Conservation (phyloP, 805 yeast species). For the Suhomyces xylopsoci region DNA sequence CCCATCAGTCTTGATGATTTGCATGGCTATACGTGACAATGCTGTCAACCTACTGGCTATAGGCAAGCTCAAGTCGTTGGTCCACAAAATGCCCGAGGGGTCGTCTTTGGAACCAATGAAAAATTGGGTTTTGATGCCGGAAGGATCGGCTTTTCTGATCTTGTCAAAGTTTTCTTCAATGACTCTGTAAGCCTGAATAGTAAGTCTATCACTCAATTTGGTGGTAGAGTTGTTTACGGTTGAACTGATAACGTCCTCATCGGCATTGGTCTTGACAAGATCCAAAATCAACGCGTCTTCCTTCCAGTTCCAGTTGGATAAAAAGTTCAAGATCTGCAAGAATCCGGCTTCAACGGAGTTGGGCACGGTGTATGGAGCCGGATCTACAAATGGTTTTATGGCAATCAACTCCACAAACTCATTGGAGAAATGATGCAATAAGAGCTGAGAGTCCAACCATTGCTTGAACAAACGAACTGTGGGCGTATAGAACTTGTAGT, state of each 20-base stretch:
- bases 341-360: constrained; percentile 79
- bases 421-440: constrained; percentile 68
- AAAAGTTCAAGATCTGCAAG: constrained; percentile 62
- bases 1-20: constrained; percentile 49
- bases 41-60: constrained; percentile 88
- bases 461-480: constrained; percentile 80
- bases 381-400: constrained; percentile 79
- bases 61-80: constrained; percentile 60
- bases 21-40: constrained; percentile 70
- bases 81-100: constrained; percentile 84
- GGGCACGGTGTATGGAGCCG: constrained; percentile 82
- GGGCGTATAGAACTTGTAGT: constrained; percentile 71
- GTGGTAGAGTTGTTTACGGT: constrained; percentile 2
- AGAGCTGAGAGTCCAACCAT: constrained; percentile 84
- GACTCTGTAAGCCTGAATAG: constrained; percentile 57
- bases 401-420: constrained; percentile 82
- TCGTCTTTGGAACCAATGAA: constrained; percentile 84
- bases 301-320: constrained; percentile 92
- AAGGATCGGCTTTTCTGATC: constrained; percentile 76
- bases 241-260: constrained; percentile 14
- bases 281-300: constrained; percentile 83
- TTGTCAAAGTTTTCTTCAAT: constrained; percentile 64
- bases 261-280: constrained; percentile 47
- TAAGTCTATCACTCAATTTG: constrained; percentile 54
- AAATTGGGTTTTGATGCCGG: constrained; percentile 71